Conservation (phyloP, 352 stramenopile genomes). For the Halophytophthora polymorphica region DNA sequence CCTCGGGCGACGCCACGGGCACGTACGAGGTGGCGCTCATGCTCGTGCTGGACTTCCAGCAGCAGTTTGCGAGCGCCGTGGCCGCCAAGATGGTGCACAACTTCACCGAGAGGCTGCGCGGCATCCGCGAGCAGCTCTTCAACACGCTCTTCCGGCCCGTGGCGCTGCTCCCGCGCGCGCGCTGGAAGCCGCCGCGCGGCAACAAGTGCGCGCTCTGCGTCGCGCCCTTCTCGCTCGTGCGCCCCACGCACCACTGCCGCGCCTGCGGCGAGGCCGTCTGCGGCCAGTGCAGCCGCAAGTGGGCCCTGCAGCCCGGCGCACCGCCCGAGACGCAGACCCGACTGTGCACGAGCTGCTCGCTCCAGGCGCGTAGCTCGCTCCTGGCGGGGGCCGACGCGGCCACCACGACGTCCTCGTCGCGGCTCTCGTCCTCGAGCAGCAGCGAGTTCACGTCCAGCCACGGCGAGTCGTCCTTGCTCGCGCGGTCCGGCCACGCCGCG, state of each 20-base stretch:
- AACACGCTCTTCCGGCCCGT: slow-evolving; percentile 82
- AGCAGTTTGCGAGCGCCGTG: slow-evolving; percentile 63
- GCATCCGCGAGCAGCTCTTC: slow-evolving; percentile 79
- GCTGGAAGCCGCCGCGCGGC: slow-evolving; percentile 56
- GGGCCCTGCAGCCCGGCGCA: slow-evolving; percentile 67
- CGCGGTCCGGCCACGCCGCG: slow-evolving; percentile 18
- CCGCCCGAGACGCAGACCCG: slow-evolving; percentile 61
- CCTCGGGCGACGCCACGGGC: slow-evolving; percentile 29
- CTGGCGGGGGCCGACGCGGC: slow-evolving; percentile 30
- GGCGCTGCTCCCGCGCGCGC: slow-evolving; percentile 44
- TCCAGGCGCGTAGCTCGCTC: slow-evolving; percentile 65
- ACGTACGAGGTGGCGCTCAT: slow-evolving; percentile 80
- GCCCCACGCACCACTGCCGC: slow-evolving; percentile 75
- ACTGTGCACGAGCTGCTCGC: slow-evolving; percentile 77
- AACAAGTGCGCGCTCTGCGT: slow-evolving; percentile 73
- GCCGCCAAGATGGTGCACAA: slow-evolving; percentile 71
- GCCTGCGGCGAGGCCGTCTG: slow-evolving; percentile 82
- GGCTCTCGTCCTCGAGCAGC: slow-evolving; percentile 22
- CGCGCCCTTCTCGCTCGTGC: slow-evolving; percentile 68
- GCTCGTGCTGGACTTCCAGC: slow-evolving; percentile 85
- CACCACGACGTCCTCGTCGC: slow-evolving; percentile 15
- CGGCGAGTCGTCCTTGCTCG: slow-evolving; percentile 7
- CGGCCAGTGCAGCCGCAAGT: slow-evolving; percentile 79
- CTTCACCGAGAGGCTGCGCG: slow-evolving; percentile 74
- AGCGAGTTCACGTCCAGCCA: slow-evolving; percentile 28